These are phyloP conservation scores for Omphalotus olearius DNA, from an alignment of 1,284 basidiomycete genomes.

Conservation along the genomic window DNA sequence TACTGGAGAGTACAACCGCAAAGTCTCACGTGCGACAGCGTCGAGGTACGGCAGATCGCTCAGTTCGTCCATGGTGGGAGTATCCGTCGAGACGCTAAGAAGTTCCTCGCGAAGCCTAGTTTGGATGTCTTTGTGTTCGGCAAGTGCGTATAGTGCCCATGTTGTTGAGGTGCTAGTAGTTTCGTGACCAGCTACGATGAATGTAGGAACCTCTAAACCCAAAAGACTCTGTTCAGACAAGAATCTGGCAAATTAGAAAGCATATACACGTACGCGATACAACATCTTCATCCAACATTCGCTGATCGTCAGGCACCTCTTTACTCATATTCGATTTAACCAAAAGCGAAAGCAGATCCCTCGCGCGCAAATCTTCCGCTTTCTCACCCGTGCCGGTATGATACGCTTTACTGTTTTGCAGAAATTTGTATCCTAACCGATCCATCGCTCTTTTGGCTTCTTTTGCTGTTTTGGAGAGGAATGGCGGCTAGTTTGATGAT, in stretches of 20 bases:
- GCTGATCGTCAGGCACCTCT: constrained; percentile 23
- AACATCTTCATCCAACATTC: constrained; percentile 49
- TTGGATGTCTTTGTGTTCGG: constrained; percentile 53
- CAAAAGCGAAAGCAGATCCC: constrained; percentile 26
- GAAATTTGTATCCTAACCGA: constrained; percentile 29
- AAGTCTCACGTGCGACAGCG: constrained; percentile 61
- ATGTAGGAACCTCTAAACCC: constrained; percentile 21
- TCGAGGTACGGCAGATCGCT: constrained; percentile 59
- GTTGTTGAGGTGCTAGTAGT: constrained; percentile 41
- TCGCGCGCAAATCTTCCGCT: constrained; percentile 18
- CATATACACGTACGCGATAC: constrained; percentile 36
- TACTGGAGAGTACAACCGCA: constrained; percentile 66
- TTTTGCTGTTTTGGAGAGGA: neutral
- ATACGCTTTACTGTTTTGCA: constrained; percentile 34
- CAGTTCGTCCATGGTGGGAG: constrained; percentile 57
- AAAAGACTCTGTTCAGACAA: neutral
- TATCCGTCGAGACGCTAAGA: constrained; percentile 39
- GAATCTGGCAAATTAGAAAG: constrained; percentile 18
- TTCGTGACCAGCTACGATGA: constrained; percentile 37
- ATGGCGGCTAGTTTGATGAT: constrained; percentile 3
- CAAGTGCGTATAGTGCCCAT: constrained; percentile 64
- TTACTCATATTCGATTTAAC: constrained; percentile 42
- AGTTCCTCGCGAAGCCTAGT: constrained; percentile 68
- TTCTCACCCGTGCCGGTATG: constrained; percentile 22
- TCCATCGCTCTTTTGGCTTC: constrained; percentile 19